Evolutionary conservation across 768 basidiomycete genomes (phyloP).

Genomic region (Rhizopogon sp.): DNA sequence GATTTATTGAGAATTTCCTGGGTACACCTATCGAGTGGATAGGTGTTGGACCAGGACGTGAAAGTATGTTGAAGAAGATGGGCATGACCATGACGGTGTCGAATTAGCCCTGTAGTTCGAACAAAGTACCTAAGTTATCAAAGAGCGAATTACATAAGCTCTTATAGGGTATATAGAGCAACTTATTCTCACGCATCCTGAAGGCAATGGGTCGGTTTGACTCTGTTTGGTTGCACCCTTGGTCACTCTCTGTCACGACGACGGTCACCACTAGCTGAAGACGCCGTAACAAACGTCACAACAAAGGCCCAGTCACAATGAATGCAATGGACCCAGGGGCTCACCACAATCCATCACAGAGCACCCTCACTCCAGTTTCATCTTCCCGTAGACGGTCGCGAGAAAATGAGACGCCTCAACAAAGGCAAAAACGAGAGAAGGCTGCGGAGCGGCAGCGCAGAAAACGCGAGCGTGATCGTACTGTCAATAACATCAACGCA

Average conservation of each 20-base stretch:
- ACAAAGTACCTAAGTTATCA: too few relatives aligned
- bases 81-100: slow-evolving; percentile 1
- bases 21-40: slow-evolving; percentile 84
- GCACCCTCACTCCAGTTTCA: slow-evolving; percentile 24
- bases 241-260: slow-evolving; percentile 23
- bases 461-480: slow-evolving; percentile 70
- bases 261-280: slow-evolving; percentile 8
- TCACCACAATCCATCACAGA: slow-evolving; percentile 27
- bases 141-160: too few relatives aligned
- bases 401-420: slow-evolving; percentile 70
- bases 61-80: slow-evolving; percentile 57
- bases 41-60: slow-evolving; percentile 84
- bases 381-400: slow-evolving; percentile 52
- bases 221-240: slow-evolving; percentile 15
- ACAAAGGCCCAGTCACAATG: slow-evolving; percentile 15
- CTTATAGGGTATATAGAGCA: neutral
- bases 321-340: slow-evolving; percentile 31
- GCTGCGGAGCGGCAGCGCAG: slow-evolving; percentile 81
- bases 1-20: slow-evolving; percentile 76
- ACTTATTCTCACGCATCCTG: slow-evolving; percentile 20
- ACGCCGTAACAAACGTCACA: slow-evolving; percentile 32
- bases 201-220: slow-evolving; percentile 8
- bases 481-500: slow-evolving; percentile 35
- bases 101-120: slow-evolving; percentile 12
- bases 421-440: slow-evolving; percentile 77